phyloP scores from a whole-genome alignment of 805 yeast genomes.

The Maudiozyma bulderi region DNA sequence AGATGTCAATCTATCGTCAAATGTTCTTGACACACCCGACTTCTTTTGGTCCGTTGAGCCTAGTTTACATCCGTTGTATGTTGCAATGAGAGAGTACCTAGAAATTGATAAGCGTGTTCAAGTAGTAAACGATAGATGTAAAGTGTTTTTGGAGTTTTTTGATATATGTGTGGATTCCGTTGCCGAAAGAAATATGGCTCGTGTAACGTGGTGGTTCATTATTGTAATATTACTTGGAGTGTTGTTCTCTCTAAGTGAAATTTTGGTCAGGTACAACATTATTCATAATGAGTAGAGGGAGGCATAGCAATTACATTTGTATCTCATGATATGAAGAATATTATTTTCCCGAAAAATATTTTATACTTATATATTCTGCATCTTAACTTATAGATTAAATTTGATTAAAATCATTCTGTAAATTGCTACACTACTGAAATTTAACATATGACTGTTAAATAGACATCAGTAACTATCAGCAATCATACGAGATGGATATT shows the following conservation, averaged over 20 bases:
- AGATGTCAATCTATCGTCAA: conserved; percentile 85
- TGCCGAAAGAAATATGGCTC: conserved; percentile 84
- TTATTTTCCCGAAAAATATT: too few relatives aligned
- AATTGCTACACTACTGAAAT: too few relatives aligned
- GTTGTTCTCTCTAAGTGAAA: conserved; percentile 65
- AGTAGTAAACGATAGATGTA: conserved; percentile 87
- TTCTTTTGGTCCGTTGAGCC: conserved; percentile 96
- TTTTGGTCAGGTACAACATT: conserved; percentile 47
- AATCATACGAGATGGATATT: too few relatives aligned
- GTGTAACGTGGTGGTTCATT: conserved; percentile 86
- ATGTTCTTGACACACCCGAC: conserved; percentile 89
- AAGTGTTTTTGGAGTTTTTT: conserved; percentile 85
- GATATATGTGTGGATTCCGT: conserved; percentile 90
- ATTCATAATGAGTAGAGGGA: conserved; percentile 22
- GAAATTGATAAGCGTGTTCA: conserved; percentile 94
- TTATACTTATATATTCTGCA: too few relatives aligned
- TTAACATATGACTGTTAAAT: too few relatives aligned
- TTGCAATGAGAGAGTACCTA: conserved; percentile 80
- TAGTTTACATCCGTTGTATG: conserved; percentile 83
- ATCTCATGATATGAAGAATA: neutral
- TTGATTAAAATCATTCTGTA: too few relatives aligned
- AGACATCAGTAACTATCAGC: too few relatives aligned
- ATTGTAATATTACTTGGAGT: conserved; percentile 71
- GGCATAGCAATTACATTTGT: too few relatives aligned
- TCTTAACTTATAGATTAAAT: too few relatives aligned